Base-by-base conservation (phyloP, 2,329 filamentous ascomycete species). In the Thyridium curvatum region DNA sequence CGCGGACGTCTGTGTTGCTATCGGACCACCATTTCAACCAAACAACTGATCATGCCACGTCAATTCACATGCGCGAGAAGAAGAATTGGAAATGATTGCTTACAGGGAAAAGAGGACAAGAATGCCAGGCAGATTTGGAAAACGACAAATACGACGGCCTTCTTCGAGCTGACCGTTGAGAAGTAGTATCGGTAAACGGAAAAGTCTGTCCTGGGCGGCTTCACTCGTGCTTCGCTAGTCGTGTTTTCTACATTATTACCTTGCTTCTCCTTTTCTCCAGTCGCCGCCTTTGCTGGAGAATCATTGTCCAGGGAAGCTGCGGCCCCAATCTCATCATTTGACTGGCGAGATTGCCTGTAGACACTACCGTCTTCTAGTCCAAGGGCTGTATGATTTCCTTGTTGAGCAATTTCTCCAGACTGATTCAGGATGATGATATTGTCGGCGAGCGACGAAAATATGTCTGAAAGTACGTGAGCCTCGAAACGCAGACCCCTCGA, bases 361-460 rank as follows among this genome's bases (percentile, higher is more conserved):
- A 6, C 21, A 6, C 10, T 26, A 26, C 10, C 21, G 10, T 26
- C 10, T 26, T 10, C 21, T 26, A 26, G 21, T 6, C 21, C 21
- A 6, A 26, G 10, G 6, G 6, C 21, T 26, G 6, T 26, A 10
- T 26, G 10, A 26, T 10, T 26, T 26, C 21, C 21, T 10, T 26
- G 21, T 10, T 26, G 21, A 10, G 21, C 21, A 6, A 26, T 26
- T 10, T 26, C 21, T 10, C 21, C 21, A 10, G 21, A 6, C 21
- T 26, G 21, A 21, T 39, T 44, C 6, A 68, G 43, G 8, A 54
- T 54, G 10, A 68, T 50, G n/a, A 68, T 59, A 10, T 62, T 52
- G 33, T 76, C 67, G n/a, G 64, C 56, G 38, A 55, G 43, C 21
- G 21, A 6, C 21, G 21, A 6, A 26, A 26, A 26, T 6, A 10